Evolutionary conservation across 169 alveolate genomes (phyloP).

Genomic region (Cryptosporidium bovis): DNA sequence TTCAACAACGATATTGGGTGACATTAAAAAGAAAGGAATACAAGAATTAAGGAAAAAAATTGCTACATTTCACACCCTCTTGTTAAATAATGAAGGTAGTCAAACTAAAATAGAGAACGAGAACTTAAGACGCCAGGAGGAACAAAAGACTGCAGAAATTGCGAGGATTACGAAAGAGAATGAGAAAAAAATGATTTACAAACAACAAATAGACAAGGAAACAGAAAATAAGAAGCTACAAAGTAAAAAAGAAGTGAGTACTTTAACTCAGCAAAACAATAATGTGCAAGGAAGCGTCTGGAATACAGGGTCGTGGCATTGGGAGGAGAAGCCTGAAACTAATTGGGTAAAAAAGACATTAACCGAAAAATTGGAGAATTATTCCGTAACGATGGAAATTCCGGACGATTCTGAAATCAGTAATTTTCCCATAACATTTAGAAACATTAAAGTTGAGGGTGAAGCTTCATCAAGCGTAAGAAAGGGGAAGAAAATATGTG

Average conservation of each 20-base stretch:
- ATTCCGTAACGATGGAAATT: neutral
- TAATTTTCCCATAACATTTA: conserved; percentile 40
- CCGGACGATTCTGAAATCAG: neutral
- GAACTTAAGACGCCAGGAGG: conserved; percentile 42
- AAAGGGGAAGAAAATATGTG: conserved; percentile 78
- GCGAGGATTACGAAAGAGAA: conserved; percentile 42
- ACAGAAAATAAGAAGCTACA: conserved; percentile 16
- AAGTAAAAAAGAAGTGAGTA: neutral
- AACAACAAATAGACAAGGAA: conserved; percentile 33
- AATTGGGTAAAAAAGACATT: conserved; percentile 78
- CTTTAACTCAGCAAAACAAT: neutral
- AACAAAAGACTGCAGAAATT: conserved; percentile 39
- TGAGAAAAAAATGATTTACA: conserved; percentile 47
- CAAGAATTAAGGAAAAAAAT: conserved; percentile 43
- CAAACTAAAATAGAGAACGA: conserved; percentile 25
- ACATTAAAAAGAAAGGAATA: conserved; percentile 18
- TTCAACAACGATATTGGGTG: neutral
- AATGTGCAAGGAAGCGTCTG: conserved; percentile 77
- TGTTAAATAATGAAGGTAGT: conserved; percentile 26
- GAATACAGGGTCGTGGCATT: conserved; percentile 79
- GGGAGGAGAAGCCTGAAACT: conserved; percentile 81
- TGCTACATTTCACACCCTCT: conserved; percentile 45
- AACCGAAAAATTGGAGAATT: conserved; percentile 64
- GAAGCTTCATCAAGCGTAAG: conserved; percentile 81
- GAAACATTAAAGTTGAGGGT: conserved; percentile 75